Percentiles rank a stretch among this genome's conserved stretches.
phyloP scores from a whole-genome alignment of 2,329 filamentous ascomycete species.

The Hirsutella rhossiliensis region DNA sequence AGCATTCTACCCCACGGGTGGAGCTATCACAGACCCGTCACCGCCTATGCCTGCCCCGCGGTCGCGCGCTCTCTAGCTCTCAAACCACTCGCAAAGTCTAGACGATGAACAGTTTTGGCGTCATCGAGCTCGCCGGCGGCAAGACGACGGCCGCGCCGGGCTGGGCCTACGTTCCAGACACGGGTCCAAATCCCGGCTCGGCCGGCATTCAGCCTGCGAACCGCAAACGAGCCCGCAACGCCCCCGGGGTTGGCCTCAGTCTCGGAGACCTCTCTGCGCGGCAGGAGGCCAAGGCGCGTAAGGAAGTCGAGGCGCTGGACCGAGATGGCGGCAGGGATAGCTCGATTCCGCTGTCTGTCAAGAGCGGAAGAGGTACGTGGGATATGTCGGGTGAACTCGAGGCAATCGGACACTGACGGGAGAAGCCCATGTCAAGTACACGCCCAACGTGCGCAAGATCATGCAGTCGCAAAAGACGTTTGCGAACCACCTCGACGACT shows the following conservation, averaged over 20 bases:
- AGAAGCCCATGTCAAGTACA: conserved; percentile 41
- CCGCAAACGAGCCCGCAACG: conserved; percentile 61
- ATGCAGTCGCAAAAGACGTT: conserved; percentile 74
- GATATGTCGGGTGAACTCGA: neutral
- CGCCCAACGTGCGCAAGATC: conserved; percentile 62
- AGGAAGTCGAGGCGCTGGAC: conserved; percentile 73
- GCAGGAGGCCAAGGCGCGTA: conserved; percentile 69
- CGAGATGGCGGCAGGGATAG: conserved; percentile 65
- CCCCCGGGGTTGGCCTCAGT: conserved; percentile 32
- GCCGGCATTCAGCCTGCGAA: conserved; percentile 38
- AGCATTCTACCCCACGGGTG: too few relatives aligned
- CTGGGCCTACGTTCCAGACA: conserved; percentile 86
- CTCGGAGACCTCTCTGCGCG: conserved; percentile 63
- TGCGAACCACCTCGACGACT: conserved; percentile 71
- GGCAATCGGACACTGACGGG: neutral
- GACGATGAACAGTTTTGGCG: conserved; percentile 56
- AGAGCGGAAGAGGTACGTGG: conserved; percentile 29
- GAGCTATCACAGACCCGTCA: too few relatives aligned
- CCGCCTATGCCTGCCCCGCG: too few relatives aligned
- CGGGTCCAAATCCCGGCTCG: conserved; percentile 40
- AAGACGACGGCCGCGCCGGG: conserved; percentile 64
- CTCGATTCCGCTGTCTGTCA: conserved; percentile 55
- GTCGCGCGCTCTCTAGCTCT: too few relatives aligned
- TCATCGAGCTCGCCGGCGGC: conserved; percentile 68
- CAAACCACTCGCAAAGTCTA: neutral